These are phyloP conservation scores for Avicennia marina DNA, from an alignment of 257 asterid species.

Conservation along the genomic window DNA sequence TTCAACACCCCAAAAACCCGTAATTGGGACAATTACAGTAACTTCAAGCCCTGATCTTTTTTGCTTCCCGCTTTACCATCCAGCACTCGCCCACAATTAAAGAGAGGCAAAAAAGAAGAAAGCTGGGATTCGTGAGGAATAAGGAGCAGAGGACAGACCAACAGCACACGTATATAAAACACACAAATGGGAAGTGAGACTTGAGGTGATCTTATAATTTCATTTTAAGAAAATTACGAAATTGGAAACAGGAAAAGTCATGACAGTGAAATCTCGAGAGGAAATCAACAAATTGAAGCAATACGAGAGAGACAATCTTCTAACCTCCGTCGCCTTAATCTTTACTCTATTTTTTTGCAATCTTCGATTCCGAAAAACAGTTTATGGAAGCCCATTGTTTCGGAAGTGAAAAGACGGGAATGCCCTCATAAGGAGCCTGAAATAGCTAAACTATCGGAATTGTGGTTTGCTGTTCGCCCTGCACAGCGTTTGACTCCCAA, in stretches of 20 bases:
- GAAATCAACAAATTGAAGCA: not conserved
- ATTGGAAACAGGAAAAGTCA: slow-evolving; percentile 22
- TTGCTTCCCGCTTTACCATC: not conserved
- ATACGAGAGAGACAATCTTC: slow-evolving; percentile 18
- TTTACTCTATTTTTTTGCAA: slow-evolving; percentile 13
- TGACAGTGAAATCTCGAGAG: slow-evolving; percentile 19
- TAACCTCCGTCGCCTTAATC: not conserved
- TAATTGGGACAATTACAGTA: not conserved
- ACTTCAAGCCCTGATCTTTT: slow-evolving; percentile 20
- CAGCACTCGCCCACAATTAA: not conserved
- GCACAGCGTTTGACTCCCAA: too few relatives aligned
- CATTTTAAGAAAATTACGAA: not conserved
- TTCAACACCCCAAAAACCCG: slow-evolving; percentile 10
- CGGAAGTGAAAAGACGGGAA: slow-evolving; percentile 23
- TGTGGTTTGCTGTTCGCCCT: not conserved
- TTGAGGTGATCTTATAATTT: too few relatives aligned
- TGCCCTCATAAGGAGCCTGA: slow-evolving; percentile 25
- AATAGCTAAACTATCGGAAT: slow-evolving; percentile 10
- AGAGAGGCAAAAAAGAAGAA: not conserved
- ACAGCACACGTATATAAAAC: slow-evolving; percentile 9
- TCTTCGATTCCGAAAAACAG: slow-evolving; percentile 9
- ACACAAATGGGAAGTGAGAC: slow-evolving; percentile 15
- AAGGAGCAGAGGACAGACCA: slow-evolving; percentile 11
- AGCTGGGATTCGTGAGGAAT: not conserved
- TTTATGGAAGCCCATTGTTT: slow-evolving; percentile 16